These are phyloP conservation scores for Claviceps paspali DNA, from an alignment of 2,329 filamentous ascomycete species.

Conservation along the genomic window DNA sequence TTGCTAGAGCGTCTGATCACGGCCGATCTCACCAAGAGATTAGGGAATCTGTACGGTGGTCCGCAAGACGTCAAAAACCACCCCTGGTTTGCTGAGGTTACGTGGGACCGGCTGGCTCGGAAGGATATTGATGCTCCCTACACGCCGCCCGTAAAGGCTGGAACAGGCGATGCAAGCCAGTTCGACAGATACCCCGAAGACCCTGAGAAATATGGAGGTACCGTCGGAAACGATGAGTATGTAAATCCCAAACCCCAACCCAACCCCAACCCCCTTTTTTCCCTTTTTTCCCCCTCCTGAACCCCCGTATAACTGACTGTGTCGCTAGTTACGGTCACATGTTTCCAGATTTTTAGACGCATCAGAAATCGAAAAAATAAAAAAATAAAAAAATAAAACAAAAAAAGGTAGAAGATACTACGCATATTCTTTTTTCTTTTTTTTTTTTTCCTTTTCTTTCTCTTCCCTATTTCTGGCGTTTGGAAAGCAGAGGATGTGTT, in stretches of 20 bases:
- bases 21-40: constrained; percentile 79
- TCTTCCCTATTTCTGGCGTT: constrained; percentile 1
- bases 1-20: constrained; percentile 88
- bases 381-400: not conserved
- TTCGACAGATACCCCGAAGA: constrained; percentile 98
- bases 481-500: not conserved
- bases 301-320: constrained; percentile 4
- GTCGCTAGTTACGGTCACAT: constrained; percentile 50
- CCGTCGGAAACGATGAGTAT: constrained; percentile 65
- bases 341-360: constrained; percentile 55
- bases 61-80: constrained; percentile 89
- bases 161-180: constrained; percentile 87
- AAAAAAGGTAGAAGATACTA: not conserved
- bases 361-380: not conserved
- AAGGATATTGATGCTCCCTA: constrained; percentile 99
- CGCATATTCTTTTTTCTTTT: too few species aligned
- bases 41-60: constrained; percentile 87
- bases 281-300: not conserved
- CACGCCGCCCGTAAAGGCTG: constrained; percentile 86
- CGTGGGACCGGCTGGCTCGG: constrained; percentile 83
- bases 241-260: too few species aligned
- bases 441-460: too few species aligned
- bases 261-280: not conserved
- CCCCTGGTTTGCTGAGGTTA: constrained; percentile 93
- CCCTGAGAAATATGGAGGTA: constrained; percentile 74